Evolutionary conservation across 2,329 filamentous ascomycete genomes (phyloP).

Genomic region (Stachybotrys echinatus): DNA sequence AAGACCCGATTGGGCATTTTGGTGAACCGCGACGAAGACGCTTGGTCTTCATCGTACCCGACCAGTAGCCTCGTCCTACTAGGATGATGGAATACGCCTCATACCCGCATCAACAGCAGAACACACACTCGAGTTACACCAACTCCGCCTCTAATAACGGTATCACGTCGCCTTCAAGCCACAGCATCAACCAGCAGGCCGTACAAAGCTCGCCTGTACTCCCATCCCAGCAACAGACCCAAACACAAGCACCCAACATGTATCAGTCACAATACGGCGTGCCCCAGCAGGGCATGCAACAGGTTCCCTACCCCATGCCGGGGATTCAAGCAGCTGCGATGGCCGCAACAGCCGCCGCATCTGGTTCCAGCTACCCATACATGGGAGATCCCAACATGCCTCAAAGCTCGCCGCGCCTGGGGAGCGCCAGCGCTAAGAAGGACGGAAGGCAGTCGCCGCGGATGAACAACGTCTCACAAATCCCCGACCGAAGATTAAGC

Average conservation of each 20-base stretch:
- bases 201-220: conserved; percentile 76
- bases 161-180: conserved; percentile 70
- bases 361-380: conserved; percentile 71
- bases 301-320: conserved; percentile 63
- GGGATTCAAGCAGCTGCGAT: conserved; percentile 86
- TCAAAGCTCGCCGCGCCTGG: conserved; percentile 74
- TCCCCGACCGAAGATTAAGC: conserved; percentile 65
- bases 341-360: conserved; percentile 85
- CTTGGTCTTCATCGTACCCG: conserved; percentile 11
- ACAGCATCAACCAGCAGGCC: conserved; percentile 60
- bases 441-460: conserved; percentile 74
- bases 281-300: conserved; percentile 66
- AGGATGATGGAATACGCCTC: conserved; percentile 71
- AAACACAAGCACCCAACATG: conserved; percentile 65
- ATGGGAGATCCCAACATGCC: conserved; percentile 65
- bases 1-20: background rate
- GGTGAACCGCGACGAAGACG: conserved; percentile 17
- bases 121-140: conserved; percentile 60
- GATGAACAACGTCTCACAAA: conserved; percentile 57
- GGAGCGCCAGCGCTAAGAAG: conserved; percentile 64
- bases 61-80: conserved; percentile 12
- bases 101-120: conserved; percentile 65
- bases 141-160: conserved; percentile 48
- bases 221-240: conserved; percentile 54
- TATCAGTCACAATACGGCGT: conserved; percentile 77